Percentiles rank a stretch among this genome's conserved stretches.
Conservation (phyloP, 495 filamentous ascomycete genomes). For the Aspergillus baeticus region DNA sequence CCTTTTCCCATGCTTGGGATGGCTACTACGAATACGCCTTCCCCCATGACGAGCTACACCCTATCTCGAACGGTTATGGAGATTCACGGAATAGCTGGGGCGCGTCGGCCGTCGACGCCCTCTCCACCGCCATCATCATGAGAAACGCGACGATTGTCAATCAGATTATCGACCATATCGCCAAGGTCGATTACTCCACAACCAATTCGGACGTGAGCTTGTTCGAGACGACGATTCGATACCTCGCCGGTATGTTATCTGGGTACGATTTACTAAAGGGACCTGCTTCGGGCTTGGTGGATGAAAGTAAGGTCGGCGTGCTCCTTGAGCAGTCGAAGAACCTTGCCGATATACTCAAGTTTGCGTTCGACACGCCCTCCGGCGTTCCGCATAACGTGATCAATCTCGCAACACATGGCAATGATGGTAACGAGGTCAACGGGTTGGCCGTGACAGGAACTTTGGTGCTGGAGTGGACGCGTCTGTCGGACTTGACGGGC, state of each 20-base stretch:
- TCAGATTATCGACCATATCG: constrained; percentile 67
- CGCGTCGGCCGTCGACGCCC: constrained; percentile 77
- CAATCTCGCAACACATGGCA: constrained; percentile 51
- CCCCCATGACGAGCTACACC: constrained; percentile 73
- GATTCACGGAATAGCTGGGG: constrained; percentile 88
- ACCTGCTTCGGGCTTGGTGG: constrained; percentile 55
- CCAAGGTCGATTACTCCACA: constrained; percentile 64
- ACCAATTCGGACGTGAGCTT: constrained; percentile 62
- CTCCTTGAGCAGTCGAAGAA: constrained; percentile 65
- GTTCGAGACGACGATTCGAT: constrained; percentile 91
- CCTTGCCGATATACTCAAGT: constrained; percentile 71
- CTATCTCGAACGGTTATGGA: constrained; percentile 59
- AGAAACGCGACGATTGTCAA: constrained; percentile 62
- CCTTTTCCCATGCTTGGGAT: constrained; percentile 76
- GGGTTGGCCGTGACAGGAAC: constrained; percentile 71
- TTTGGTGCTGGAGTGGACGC: constrained; percentile 83
- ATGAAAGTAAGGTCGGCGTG: constrained; percentile 47
- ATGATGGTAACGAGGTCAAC: constrained; percentile 54
- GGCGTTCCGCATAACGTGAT: constrained; percentile 78
- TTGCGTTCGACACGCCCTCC: constrained; percentile 72
- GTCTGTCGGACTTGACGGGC: constrained; percentile 73
- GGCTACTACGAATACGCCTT: constrained; percentile 81
- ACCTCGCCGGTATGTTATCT: constrained; percentile 76
- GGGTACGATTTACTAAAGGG: constrained; percentile 80
- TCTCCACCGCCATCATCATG: constrained; percentile 82